These are phyloP conservation scores for Trametes maxima DNA, from an alignment of 768 basidiomycete species.

Conservation along the genomic window DNA sequence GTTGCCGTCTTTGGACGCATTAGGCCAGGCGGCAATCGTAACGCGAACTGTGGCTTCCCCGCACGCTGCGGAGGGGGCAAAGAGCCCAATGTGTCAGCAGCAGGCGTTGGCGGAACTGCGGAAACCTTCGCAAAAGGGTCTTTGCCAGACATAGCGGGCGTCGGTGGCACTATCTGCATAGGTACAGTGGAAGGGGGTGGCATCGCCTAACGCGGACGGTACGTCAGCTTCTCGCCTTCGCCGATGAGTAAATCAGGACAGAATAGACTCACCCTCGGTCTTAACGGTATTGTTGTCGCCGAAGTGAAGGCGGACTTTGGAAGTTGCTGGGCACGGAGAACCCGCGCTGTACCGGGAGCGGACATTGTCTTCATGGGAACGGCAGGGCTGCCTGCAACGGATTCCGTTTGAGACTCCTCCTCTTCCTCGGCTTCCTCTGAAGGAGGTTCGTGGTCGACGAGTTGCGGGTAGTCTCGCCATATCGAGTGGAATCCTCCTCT, in stretches of 20 bases:
- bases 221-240: constrained; percentile 2
- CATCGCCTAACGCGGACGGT: not conserved
- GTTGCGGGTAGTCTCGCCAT: constrained; percentile 51
- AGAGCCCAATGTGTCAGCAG: not conserved
- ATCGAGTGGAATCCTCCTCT: constrained; percentile 82
- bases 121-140: constrained; percentile 14
- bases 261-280: constrained; percentile 24
- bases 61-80: not conserved
- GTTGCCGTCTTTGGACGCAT: constrained; percentile 1
- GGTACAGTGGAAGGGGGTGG: constrained; percentile 6
- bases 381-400: constrained; percentile 9
- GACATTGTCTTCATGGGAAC: constrained; percentile 17
- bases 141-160: constrained; percentile 10
- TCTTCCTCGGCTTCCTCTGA: constrained; percentile 53
- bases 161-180: constrained; percentile 17
- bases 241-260: not conserved
- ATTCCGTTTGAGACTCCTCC: constrained; percentile 42
- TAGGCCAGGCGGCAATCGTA: constrained; percentile 13
- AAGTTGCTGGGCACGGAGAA: constrained; percentile 58
- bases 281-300: constrained; percentile 39
- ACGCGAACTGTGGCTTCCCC: not conserved
- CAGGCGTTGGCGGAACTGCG: not conserved
- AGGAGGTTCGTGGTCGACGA: constrained; percentile 54
- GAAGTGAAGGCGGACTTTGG: constrained; percentile 66
- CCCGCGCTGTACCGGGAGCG: constrained; percentile 25